A percentile compares a stretch with the other conserved stretches of the same genome.
These are phyloP conservation scores for Lodderomyces margitis DNA, from an alignment of 1,139 yeast species.

Conservation along the genomic window DNA sequence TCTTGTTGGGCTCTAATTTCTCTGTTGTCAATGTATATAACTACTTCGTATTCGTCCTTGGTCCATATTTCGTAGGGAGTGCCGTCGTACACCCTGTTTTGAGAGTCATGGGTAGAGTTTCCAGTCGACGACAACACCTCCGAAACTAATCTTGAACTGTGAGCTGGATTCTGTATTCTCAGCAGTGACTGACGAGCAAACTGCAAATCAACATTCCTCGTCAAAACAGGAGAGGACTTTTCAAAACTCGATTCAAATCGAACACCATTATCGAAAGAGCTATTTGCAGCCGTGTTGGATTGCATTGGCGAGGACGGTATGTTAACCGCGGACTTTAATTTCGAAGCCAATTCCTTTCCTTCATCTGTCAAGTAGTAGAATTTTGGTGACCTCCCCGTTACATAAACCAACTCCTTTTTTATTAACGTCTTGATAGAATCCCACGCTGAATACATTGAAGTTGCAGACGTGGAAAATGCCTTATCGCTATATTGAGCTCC, in stretches of 20 bases:
- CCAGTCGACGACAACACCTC: conserved; percentile 4
- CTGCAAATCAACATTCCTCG: not conserved
- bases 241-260: conserved; percentile 22
- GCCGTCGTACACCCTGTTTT: conserved; percentile 21
- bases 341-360: conserved; percentile 64
- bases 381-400: conserved; percentile 56
- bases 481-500: conserved; percentile 66
- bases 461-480: conserved; percentile 59
- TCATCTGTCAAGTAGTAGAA: conserved; percentile 68
- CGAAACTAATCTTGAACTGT: conserved; percentile 7
- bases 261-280: conserved; percentile 37
- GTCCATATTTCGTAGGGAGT: conserved; percentile 40
- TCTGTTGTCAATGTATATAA: conserved; percentile 73
- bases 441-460: conserved; percentile 80
- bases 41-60: conserved; percentile 49
- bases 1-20: conserved; percentile 67
- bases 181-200: conserved; percentile 6
- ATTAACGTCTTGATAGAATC: conserved; percentile 61
- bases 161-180: conserved; percentile 8
- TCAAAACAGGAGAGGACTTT: conserved; percentile 9
- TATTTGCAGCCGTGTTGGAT: conserved; percentile 15
- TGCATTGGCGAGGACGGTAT: conserved; percentile 26
- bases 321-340: conserved; percentile 49
- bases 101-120: conserved; percentile 22
- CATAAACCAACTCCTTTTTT: conserved; percentile 59